Conservation (phyloP, 768 basidiomycete genomes). For the Mycena galopus region DNA sequence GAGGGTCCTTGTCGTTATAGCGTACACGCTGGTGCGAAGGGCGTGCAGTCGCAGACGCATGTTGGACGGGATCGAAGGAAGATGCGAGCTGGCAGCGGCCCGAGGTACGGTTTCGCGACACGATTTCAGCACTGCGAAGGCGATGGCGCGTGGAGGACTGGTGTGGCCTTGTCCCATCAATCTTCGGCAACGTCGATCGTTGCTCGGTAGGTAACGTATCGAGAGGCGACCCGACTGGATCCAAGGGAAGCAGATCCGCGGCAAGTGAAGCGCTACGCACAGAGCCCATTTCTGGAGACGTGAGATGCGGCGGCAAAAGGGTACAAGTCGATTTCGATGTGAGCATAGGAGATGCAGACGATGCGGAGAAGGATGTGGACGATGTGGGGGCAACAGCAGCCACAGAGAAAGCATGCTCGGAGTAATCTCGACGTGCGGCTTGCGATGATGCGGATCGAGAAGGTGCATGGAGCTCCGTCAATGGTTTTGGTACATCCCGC, state of each 20-base stretch:
- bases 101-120: background rate
- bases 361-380: background rate
- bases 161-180: background rate
- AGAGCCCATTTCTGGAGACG: background rate
- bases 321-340: background rate
- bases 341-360: background rate
- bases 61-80: background rate
- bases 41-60: background rate
- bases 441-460: background rate
- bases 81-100: background rate
- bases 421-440: background rate
- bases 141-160: background rate
- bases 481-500: too few species aligned
- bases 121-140: background rate
- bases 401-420: background rate
- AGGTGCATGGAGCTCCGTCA: too few species aligned
- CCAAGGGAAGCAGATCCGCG: background rate
- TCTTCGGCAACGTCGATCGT: background rate
- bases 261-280: background rate
- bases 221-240: background rate
- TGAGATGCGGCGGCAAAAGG: background rate
- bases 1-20: background rate
- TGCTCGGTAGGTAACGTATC: background rate
- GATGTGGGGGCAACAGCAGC: background rate
- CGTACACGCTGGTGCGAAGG: too few species aligned